phyloP scores from a whole-genome alignment of 345 rosid species.

The Salix arbutifolia region DNA sequence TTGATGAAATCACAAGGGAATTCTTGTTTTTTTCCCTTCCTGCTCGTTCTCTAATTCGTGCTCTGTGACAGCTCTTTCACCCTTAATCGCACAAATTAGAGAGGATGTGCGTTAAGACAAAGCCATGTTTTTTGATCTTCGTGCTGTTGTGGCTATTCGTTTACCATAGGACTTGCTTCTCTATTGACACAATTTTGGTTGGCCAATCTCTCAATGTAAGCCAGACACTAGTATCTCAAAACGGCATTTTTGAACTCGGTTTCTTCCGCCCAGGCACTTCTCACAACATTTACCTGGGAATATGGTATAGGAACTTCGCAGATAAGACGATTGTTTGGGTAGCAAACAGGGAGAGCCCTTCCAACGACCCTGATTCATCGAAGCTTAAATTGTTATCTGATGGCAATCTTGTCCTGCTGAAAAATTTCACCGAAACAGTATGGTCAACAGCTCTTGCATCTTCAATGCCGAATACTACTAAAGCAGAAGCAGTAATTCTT shows the following conservation, averaged over 20 bases:
- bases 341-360: neutral
- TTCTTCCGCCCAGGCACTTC: neutral
- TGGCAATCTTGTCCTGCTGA: neutral
- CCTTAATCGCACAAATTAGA: too few relatives aligned
- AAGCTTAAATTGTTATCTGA: neutral
- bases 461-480: neutral
- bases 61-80: too few relatives aligned
- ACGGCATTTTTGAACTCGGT: neutral
- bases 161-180: neutral
- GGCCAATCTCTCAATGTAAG: neutral
- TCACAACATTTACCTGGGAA: neutral
- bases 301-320: neutral
- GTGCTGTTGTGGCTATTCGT: too few relatives aligned
- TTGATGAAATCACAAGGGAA: too few relatives aligned
- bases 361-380: neutral
- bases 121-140: too few relatives aligned
- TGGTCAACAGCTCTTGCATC: too few relatives aligned
- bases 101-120: too few relatives aligned
- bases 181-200: neutral
- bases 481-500: constrained; percentile 17
- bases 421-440: too few relatives aligned
- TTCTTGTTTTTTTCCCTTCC: too few relatives aligned
- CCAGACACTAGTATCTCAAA: neutral
- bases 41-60: too few relatives aligned
- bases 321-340: neutral